phyloP scores from a whole-genome alignment of 768 basidiomycete genomes.

The Lepiota venenata region DNA sequence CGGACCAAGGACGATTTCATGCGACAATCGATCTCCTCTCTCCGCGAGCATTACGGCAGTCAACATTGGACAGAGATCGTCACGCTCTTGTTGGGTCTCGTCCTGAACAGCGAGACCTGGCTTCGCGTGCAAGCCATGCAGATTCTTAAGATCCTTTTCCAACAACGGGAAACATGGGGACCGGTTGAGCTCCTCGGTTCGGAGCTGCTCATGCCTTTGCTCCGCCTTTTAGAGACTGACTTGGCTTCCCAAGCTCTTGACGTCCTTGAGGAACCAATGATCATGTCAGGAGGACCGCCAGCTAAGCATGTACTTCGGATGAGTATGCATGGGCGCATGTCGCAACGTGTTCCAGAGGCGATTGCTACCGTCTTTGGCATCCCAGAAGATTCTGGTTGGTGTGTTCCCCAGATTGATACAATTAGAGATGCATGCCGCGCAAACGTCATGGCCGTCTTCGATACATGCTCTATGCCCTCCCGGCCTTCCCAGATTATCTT shows the following conservation, averaged over 20 bases:
- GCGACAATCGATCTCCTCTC: conserved; percentile 79
- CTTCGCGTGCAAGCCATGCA: conserved; percentile 81
- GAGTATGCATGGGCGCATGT: conserved; percentile 70
- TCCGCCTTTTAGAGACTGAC: conserved; percentile 86
- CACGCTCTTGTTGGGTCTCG: conserved; percentile 80
- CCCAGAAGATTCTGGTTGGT: conserved; percentile 85
- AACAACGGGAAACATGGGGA: conserved; percentile 75
- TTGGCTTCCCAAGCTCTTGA: conserved; percentile 84
- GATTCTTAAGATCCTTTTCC: conserved; percentile 84
- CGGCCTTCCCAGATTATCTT: conserved; percentile 73
- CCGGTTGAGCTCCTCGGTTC: conserved; percentile 74
- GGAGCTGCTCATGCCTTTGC: conserved; percentile 86
- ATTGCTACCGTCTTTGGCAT: conserved; percentile 77
- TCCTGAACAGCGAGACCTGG: conserved; percentile 82
- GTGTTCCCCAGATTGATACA: conserved; percentile 63
- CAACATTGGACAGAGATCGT: conserved; percentile 80
- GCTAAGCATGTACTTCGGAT: conserved; percentile 88
- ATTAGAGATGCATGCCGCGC: conserved; percentile 61
- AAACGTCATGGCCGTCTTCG: conserved; percentile 84
- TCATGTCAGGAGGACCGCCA: conserved; percentile 69
- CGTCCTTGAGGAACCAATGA: conserved; percentile 89
- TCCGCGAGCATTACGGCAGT: conserved; percentile 80
- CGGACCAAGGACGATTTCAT: conserved; percentile 92
- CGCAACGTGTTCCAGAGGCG: conserved; percentile 22
- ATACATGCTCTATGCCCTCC: conserved; percentile 70